Conservation (phyloP, 2,329 filamentous ascomycete species). For the Amylocarpus encephaloides region DNA sequence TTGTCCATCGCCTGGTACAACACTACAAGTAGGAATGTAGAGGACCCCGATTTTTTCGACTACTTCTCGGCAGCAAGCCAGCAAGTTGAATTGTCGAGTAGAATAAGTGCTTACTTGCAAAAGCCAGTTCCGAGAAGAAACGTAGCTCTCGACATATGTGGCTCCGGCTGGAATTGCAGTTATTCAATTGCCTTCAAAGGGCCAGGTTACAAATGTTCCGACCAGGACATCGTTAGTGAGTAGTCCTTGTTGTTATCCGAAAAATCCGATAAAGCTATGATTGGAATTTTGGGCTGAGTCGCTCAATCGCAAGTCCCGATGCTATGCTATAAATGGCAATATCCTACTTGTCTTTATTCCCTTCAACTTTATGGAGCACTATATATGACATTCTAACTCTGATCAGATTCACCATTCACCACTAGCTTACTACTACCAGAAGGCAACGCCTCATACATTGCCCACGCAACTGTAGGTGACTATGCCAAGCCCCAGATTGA, state of each 20-base stretch:
- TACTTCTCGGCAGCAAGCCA: not conserved
- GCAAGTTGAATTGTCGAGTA: not conserved
- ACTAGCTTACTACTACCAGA: not conserved
- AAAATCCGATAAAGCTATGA: no score
- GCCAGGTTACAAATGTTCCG: slow-evolving; percentile 4
- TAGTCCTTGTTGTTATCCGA: not conserved
- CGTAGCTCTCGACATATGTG: not conserved
- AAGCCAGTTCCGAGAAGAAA: not conserved
- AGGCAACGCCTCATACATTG: not conserved
- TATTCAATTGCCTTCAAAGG: slow-evolving; percentile 2
- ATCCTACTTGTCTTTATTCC: no score
- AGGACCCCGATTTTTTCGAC: not conserved
- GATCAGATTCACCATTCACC: not conserved
- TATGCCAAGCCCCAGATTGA: not conserved
- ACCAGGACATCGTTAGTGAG: not conserved
- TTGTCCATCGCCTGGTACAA: not conserved
- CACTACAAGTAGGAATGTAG: not conserved
- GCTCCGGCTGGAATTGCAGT: slow-evolving; percentile 5
- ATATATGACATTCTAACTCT: not conserved
- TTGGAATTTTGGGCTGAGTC: no score
- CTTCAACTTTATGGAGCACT: no score
- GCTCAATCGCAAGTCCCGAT: no score
- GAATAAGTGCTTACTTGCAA: not conserved
- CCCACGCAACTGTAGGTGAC: not conserved
- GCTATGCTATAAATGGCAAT: no score